phyloP scores from a whole-genome alignment of 768 basidiomycete genomes.

The Macrolepiota dolichaula region DNA sequence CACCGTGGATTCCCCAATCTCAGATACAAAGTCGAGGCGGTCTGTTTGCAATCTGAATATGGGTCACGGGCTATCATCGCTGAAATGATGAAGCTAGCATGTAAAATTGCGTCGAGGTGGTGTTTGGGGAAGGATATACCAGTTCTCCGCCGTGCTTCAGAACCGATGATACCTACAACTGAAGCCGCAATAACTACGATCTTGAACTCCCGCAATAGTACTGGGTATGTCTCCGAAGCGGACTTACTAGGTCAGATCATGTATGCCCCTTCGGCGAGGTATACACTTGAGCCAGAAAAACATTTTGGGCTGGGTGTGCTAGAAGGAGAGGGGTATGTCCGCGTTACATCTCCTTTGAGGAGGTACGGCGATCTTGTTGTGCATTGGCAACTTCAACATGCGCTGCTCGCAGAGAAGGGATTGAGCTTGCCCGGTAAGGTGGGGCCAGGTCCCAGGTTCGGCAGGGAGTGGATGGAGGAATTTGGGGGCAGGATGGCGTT shows the following conservation, averaged over 20 bases:
- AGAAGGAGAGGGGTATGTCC: conserved; percentile 74
- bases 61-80: conserved; percentile 61
- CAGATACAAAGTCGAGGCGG: conserved; percentile 38
- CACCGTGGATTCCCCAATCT: conserved; percentile 48
- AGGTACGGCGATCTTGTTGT: conserved; percentile 76
- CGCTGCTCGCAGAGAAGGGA: conserved; percentile 44
- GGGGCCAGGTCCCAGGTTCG: conserved; percentile 36
- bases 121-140: conserved; percentile 57
- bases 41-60: conserved; percentile 17
- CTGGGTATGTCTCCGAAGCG: conserved; percentile 40
- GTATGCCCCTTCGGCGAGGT: conserved; percentile 32
- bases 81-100: conserved; percentile 82
- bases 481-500: conserved; percentile 30
- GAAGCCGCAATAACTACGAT: conserved; percentile 40
- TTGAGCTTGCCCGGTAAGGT: conserved; percentile 1
- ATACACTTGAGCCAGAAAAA: conserved; percentile 49
- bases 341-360: conserved; percentile 84
- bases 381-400: conserved; percentile 94
- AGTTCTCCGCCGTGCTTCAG: conserved; percentile 54
- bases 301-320: conserved; percentile 73
- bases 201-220: conserved; percentile 41
- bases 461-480: conserved; percentile 40
- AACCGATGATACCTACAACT: conserved; percentile 25
- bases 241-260: conserved; percentile 30
- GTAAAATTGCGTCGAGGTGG: conserved; percentile 72